Percentiles rank a stretch among this genome's conserved stretches.
Conservation (phyloP, 352 stramenopile species). For the Phytophthora meadii region DNA sequence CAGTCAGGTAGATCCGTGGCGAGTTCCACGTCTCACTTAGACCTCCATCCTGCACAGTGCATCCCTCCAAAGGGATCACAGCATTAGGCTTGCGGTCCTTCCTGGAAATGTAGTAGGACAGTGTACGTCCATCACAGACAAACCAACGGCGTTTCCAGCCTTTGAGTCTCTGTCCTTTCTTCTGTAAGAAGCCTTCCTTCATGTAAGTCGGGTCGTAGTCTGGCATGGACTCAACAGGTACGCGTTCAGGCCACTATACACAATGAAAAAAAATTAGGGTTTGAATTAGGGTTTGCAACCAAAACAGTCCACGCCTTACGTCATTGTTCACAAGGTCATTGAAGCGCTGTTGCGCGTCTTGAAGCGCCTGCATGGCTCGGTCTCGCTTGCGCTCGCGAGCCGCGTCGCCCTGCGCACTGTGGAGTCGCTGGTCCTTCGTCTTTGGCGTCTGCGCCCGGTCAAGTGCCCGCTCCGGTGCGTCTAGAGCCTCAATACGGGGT, state of each 20-base stretch:
- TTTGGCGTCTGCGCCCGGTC: conserved; percentile 19
- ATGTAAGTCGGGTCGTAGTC: conserved; percentile 71
- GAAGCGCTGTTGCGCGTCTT: conserved; percentile 82
- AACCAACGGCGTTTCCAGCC: conserved; percentile 89
- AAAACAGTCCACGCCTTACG: conserved; percentile 30
- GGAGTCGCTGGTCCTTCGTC: conserved; percentile 35
- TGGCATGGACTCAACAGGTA: conserved; percentile 54
- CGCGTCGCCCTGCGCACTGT: conserved; percentile 24
- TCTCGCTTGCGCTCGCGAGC: conserved; percentile 59
- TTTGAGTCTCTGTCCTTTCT: conserved; percentile 85
- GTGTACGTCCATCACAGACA: conserved; percentile 80
- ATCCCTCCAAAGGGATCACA: conserved; percentile 80
- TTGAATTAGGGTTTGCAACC: conserved; percentile 9
- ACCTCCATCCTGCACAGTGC: conserved; percentile 82
- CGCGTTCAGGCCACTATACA: conserved; percentile 62
- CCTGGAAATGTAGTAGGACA: conserved; percentile 85
- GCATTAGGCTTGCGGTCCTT: conserved; percentile 86
- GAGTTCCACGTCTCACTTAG: conserved; percentile 89
- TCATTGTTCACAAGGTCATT: conserved; percentile 82
- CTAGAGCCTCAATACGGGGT: not conserved
- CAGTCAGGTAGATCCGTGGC: conserved; percentile 85
- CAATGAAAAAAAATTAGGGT: conserved; percentile 11
- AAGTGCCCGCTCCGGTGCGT: not conserved
- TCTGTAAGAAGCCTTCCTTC: conserved; percentile 88
- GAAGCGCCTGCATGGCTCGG: conserved; percentile 72